Base-by-base conservation (phyloP, 2,329 filamentous ascomycete species). In the Emydomyces testavorans region DNA sequence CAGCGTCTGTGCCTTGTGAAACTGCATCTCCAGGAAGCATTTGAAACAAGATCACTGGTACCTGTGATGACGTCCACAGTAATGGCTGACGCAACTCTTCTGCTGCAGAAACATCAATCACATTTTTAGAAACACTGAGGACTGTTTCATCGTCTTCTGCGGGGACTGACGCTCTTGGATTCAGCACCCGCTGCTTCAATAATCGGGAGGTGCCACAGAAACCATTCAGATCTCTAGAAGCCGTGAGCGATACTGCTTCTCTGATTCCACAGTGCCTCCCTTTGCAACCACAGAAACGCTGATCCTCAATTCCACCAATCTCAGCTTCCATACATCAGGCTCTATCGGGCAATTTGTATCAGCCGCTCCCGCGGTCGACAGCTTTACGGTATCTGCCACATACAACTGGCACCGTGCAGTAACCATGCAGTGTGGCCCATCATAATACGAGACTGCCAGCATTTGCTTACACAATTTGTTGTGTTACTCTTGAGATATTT, bases 351-450 rank as follows among this genome's bases (percentile, higher is more conserved):
- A 29, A 42, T 42, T 16, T 32, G 15, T 1, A 13, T 29, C 42
- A 10, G 7, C 34, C 16, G 21, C 32, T 20, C 24, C 34, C 23
- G n/a, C 34, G 23, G 6, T 31, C 20, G 29, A 32, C 2, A 46
- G 34, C 8, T 38, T 29, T 15, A 45, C 41, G 18, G 11, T 45
- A 28, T 45, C 42, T 8, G 37, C 42, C 20, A 45, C 37, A 36
- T 15, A 46, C 43, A 10, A 38, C 43, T 20, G 21, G 43, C 21
- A 48, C n/a, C n/a, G n/a, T n/a, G n/a, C 45, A 41, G 11, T 40
- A 7, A 48, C 45, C 2, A 20, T 48, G 34, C 45, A 5, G 45
- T 28, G 5, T 48, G 44, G 10, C 45, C 45, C 3, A 34, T 28
- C 24, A 48, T 36, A n/a, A 13, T 35, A 5, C 26, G 8, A 1